Evolutionary conservation across 2,329 filamentous ascomycete species (phyloP), one percentile per base, ranked within the genome.

Genomic region (Talaromyces sp.): DNA sequence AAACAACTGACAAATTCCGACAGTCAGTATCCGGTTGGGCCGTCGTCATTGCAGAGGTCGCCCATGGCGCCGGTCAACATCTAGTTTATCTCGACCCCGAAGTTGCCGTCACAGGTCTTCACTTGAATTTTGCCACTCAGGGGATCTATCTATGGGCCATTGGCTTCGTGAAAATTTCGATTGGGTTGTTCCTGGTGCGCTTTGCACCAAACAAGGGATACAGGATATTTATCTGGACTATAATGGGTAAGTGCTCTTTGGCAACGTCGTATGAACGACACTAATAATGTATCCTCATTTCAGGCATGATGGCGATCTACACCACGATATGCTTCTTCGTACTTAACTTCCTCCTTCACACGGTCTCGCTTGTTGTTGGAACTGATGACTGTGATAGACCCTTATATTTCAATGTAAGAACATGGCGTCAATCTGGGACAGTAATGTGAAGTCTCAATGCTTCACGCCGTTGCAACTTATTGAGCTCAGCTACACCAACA

Each of bases 401-500:
- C 65, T 83, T 1, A 62, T 83, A 1, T 69, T 83, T 1, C 81
- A 84, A 63, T 84, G 82, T 56, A 76, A 74, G 5, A 75, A 83
- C 46, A 69, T 83, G 1, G 73, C 76, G 5, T 64, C 78, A 0
- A 73, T 77, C 31, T 84, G 81, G 81, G 79, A 84, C 64, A 50
- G 42, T 0, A 69, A 67, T 0, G 71, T 79, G 1, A 68, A 74
- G 9, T 70, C 75, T 0, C 75, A 71, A 1, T 84, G 82, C 65
- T 84, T 80, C 76, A 62, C 71, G 0, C 63, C 69, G 5, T 54
- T 57, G 1, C 80, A 77, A 0, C 69, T 83, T 5, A 72, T 79
- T 33, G 72, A 68, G 0, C 69, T 84, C 1, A 76, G 77, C 11
- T 82, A 81, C 63, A 75, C 76, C 21, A 80, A 81, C 65, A 69